Percentiles rank a stretch among this genome's conserved stretches.
Evolutionary conservation across 2,329 filamentous ascomycete genomes (phyloP).

Genomic region (Zymoseptoria passerinii): DNA sequence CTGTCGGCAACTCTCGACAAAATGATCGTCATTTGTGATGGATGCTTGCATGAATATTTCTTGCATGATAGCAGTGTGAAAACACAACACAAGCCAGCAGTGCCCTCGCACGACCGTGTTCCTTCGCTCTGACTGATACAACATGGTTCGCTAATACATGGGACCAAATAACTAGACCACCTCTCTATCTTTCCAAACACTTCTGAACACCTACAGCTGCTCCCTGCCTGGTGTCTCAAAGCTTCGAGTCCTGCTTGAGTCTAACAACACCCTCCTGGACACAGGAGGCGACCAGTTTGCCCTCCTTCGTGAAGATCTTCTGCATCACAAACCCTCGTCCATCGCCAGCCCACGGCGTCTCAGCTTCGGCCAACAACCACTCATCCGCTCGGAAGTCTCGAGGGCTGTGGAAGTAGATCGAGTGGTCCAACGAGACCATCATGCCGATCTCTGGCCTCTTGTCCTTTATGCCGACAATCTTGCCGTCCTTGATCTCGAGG

Average conservation of each 20-base stretch:
- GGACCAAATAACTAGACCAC: neutral
- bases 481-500: slow-evolving; percentile 29
- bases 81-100: too few relatives aligned
- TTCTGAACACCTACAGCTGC: neutral
- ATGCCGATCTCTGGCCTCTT: slow-evolving; percentile 62
- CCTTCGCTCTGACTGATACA: neutral
- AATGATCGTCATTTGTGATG: neutral
- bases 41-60: neutral
- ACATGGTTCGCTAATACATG: neutral
- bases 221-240: slow-evolving; percentile 5
- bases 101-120: neutral
- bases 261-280: slow-evolving; percentile 61
- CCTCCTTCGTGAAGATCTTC: slow-evolving; percentile 63
- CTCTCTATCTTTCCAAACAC: neutral
- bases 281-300: slow-evolving; percentile 67
- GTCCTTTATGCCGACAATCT: slow-evolving; percentile 43
- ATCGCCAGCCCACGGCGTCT: slow-evolving; percentile 71
- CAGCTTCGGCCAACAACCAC: slow-evolving; percentile 75
- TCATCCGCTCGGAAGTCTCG: slow-evolving; percentile 47
- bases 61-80: too few relatives aligned
- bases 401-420: slow-evolving; percentile 49
- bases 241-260: slow-evolving; percentile 35
- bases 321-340: slow-evolving; percentile 69
- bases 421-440: slow-evolving; percentile 74
- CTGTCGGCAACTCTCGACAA: neutral